Evolutionary conservation across 2,329 filamentous ascomycete species (phyloP).

Genomic region (Curvularia verruculosa): DNA sequence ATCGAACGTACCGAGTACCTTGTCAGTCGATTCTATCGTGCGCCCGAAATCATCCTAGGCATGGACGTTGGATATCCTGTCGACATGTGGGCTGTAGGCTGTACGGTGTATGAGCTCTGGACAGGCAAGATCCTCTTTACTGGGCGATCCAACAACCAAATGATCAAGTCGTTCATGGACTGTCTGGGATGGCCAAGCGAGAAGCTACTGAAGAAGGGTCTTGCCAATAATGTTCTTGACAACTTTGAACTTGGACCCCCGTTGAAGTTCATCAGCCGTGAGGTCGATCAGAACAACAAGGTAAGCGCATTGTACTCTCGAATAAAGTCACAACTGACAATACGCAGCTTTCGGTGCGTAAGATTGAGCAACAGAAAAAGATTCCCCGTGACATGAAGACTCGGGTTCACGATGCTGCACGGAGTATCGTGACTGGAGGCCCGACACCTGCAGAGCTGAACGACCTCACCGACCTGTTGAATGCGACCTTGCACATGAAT

Average conservation of each 20-base stretch:
- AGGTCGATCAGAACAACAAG: constrained; percentile 64
- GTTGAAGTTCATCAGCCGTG: constrained; percentile 78
- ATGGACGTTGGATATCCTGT: constrained; percentile 93
- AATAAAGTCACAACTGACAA: constrained; percentile 16
- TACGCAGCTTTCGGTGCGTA: constrained; percentile 68
- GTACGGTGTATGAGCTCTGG: constrained; percentile 95
- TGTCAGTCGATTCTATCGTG: constrained; percentile 95
- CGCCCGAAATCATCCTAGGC: constrained; percentile 96
- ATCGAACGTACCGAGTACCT: constrained; percentile 94
- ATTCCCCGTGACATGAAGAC: constrained; percentile 74
- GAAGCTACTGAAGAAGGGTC: constrained; percentile 83
- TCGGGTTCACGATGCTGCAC: constrained; percentile 73
- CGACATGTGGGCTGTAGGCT: constrained; percentile 98
- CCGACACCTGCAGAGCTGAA: constrained; percentile 76
- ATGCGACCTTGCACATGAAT: constrained; percentile 86
- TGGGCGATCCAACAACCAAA: constrained; percentile 95
- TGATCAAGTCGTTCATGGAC: constrained; percentile 96
- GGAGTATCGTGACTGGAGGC: constrained; percentile 69
- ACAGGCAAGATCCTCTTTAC: constrained; percentile 97
- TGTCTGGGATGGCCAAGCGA: constrained; percentile 89
- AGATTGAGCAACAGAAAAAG: constrained; percentile 68
- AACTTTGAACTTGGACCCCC: constrained; percentile 62
- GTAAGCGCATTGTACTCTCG: constrained; percentile 22
- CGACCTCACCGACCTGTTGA: constrained; percentile 84
- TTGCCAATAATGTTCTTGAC: constrained; percentile 72